Evolutionary conservation across 805 yeast genomes (phyloP).

Genomic region (Schwanniomyces yamadae): DNA sequence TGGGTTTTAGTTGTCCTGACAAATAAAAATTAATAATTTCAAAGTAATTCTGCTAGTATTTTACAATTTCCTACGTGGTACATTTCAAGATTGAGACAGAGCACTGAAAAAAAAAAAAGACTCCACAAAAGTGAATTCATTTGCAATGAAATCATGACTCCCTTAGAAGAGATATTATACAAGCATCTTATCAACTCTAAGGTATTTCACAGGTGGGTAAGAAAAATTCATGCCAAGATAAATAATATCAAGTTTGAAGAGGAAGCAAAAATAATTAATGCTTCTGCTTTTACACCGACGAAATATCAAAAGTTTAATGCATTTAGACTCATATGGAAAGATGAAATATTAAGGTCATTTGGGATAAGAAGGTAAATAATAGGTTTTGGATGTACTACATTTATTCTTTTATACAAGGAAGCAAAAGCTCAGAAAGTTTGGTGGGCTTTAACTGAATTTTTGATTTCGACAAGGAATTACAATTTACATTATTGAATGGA

Average conservation of each 20-base stretch:
- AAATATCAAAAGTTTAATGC: slow-evolving; percentile 58
- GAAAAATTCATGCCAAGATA: slow-evolving; percentile 58
- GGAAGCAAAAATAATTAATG: slow-evolving; percentile 20
- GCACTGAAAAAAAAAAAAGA: slow-evolving; percentile 11
- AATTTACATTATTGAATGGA: no score
- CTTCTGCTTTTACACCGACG: slow-evolving; percentile 47
- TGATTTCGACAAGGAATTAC: no score
- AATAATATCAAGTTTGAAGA: slow-evolving; percentile 55
- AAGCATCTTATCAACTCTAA: slow-evolving; percentile 52
- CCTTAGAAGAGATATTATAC: slow-evolving; percentile 49
- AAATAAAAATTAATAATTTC: no score
- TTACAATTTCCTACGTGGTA: slow-evolving; percentile 1
- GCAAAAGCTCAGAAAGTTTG: no score
- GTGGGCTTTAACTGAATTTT: no score
- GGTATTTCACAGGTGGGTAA: slow-evolving; percentile 62
- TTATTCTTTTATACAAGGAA: no score
- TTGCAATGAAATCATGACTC: slow-evolving; percentile 10
- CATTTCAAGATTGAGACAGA: slow-evolving; percentile 2
- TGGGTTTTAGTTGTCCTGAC: neutral
- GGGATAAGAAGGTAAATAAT: slow-evolving; percentile 42
- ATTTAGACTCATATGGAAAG: slow-evolving; percentile 54
- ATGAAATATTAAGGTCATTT: slow-evolving; percentile 57
- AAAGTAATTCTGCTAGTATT: no score
- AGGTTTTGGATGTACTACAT: no score
- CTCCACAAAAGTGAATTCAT: slow-evolving; percentile 2